Evolutionary conservation across 257 asterid species (phyloP).

Genomic region (Ocimum tenuiflorum): DNA sequence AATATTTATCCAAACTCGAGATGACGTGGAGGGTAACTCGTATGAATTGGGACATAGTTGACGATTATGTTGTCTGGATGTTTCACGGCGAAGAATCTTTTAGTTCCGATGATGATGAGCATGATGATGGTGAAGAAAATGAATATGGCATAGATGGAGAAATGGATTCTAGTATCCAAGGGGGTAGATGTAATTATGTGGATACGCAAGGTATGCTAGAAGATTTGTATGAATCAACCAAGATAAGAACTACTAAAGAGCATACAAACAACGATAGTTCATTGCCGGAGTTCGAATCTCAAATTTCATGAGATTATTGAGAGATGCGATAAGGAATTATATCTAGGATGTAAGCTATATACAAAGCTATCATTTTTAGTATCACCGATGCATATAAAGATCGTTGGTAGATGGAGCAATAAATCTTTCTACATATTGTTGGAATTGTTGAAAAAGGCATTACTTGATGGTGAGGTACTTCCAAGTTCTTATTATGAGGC

Average conservation of each 20-base stretch:
- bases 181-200: neutral
- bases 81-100: too few relatives aligned
- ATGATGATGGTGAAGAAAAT: too few relatives aligned
- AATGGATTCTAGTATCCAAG: too few relatives aligned
- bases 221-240: neutral
- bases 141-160: too few relatives aligned
- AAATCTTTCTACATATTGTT: neutral
- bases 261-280: neutral
- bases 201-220: neutral
- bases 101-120: too few relatives aligned
- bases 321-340: constrained; percentile 2
- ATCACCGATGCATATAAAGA: neutral
- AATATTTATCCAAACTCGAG: too few relatives aligned
- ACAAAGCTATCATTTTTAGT: neutral
- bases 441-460: neutral
- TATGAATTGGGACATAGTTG: too few relatives aligned
- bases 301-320: neutral
- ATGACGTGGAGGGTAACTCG: too few relatives aligned
- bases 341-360: neutral
- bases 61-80: too few relatives aligned
- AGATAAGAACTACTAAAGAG: neutral
- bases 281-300: neutral
- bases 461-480: neutral
- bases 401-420: neutral
- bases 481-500: neutral